Percentiles rank a stretch among this genome's conserved stretches.
These are phyloP conservation scores for Boletus subparvulus DNA, from an alignment of 768 basidiomycete species.

Conservation along the genomic window DNA sequence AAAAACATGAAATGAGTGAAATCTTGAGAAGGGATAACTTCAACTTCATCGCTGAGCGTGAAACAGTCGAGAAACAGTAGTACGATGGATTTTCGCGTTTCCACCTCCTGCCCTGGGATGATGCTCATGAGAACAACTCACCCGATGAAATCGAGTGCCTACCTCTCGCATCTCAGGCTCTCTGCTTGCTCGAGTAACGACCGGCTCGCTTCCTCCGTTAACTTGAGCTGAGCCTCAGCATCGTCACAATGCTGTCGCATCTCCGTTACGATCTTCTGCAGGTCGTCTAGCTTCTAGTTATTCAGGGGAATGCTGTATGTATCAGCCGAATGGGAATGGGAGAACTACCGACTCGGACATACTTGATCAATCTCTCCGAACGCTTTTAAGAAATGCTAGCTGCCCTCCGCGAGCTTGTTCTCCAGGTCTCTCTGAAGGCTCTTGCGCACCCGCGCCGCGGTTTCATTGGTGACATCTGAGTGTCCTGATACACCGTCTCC, in stretches of 20 bases:
- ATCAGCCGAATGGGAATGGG: background rate
- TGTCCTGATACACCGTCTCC: constrained; percentile 4
- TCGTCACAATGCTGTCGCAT: constrained; percentile 86
- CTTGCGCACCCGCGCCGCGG: constrained; percentile 72
- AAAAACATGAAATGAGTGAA: constrained; percentile 71
- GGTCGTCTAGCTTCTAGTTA: constrained; percentile 73
- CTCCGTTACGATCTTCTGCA: constrained; percentile 72
- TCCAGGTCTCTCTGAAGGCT: constrained; percentile 86
- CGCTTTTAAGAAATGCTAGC: constrained; percentile 76
- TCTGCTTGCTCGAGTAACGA: constrained; percentile 81
- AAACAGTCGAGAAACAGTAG: constrained; percentile 80
- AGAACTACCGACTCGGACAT: constrained; percentile 27
- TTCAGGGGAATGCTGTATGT: background rate
- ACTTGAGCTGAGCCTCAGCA: constrained; percentile 71
- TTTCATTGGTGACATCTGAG: constrained; percentile 51
- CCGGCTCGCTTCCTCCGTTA: constrained; percentile 76
- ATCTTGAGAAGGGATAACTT: constrained; percentile 76
- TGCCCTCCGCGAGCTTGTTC: constrained; percentile 75
- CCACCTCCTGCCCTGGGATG: constrained; percentile 58
- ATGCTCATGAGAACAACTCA: background rate
- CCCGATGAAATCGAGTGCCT: constrained; percentile 9
- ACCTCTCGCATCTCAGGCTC: constrained; percentile 74
- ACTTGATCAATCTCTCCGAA: constrained; percentile 91
- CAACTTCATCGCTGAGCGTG: constrained; percentile 75
- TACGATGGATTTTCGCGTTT: constrained; percentile 72